phyloP scores from a whole-genome alignment of 805 yeast species.

The Metschnikowia anglica region DNA sequence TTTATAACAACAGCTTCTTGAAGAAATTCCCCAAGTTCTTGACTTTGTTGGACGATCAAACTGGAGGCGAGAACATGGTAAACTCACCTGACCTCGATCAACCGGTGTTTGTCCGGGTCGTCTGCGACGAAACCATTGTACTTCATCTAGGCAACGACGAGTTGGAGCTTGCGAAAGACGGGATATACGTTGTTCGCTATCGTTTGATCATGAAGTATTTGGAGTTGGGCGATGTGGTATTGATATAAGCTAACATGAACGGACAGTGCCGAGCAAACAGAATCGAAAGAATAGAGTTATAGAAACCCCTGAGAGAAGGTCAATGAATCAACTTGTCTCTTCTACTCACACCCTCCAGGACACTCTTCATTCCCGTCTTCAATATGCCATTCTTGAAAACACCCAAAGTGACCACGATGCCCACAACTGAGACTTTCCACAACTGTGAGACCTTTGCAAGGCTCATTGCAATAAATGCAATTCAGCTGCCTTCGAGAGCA shows the following conservation, averaged over 20 bases:
- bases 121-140: conserved; percentile 33
- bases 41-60: conserved; percentile 73
- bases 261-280: neutral
- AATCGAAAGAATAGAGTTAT: too few species aligned
- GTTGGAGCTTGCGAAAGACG: conserved; percentile 44
- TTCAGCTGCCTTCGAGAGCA: conserved; percentile 61
- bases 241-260: conserved; percentile 25
- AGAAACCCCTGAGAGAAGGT: too few species aligned
- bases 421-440: conserved; percentile 68
- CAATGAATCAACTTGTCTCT: neutral
- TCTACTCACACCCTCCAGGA: conserved; percentile 64
- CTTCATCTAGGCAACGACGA: conserved; percentile 31
- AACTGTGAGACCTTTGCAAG: conserved; percentile 69
- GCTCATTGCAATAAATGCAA: conserved; percentile 78
- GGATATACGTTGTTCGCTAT: conserved; percentile 75
- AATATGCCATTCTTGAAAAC: conserved; percentile 75
- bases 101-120: conserved; percentile 74
- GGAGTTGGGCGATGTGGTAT: conserved; percentile 37
- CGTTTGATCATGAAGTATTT: conserved; percentile 36
- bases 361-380: conserved; percentile 65
- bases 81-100: conserved; percentile 71
- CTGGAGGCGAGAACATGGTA: conserved; percentile 65
- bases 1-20: conserved; percentile 68
- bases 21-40: conserved; percentile 63
- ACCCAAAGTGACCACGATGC: conserved; percentile 81